Evolutionary conservation across 1,284 basidiomycete genomes (phyloP).

Genomic region (Tylopilus sp.): DNA sequence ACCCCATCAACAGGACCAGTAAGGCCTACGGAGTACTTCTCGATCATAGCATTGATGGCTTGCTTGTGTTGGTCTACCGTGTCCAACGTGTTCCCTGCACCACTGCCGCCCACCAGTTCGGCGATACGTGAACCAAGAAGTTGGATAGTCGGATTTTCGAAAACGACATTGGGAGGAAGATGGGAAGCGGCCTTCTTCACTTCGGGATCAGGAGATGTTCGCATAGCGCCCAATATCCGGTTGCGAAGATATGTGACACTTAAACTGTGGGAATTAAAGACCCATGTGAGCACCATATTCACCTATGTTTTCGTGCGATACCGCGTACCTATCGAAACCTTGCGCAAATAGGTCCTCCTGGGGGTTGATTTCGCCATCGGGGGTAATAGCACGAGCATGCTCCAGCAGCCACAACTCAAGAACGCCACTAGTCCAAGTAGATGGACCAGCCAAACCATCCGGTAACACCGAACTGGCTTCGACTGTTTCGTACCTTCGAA

Average conservation of each 20-base stretch:
- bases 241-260: constrained; percentile 49
- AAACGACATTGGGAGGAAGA: constrained; percentile 33
- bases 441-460: constrained; percentile 26
- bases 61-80: constrained; percentile 18
- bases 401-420: constrained; percentile 43
- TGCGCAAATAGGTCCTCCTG: constrained; percentile 44
- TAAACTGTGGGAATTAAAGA: constrained; percentile 29
- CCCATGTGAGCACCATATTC: background rate
- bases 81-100: constrained; percentile 1
- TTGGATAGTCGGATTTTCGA: constrained; percentile 39
- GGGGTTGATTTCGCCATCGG: constrained; percentile 21
- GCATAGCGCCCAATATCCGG: constrained; percentile 41
- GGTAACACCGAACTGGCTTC: constrained; percentile 31
- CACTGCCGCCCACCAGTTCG: constrained; percentile 17
- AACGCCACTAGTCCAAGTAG: constrained; percentile 32
- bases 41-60: constrained; percentile 37
- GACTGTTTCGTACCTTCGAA: constrained; percentile 39
- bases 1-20: constrained; percentile 21
- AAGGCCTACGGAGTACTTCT: constrained; percentile 39
- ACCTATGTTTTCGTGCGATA: background rate
- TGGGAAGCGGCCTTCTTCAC: constrained; percentile 11
- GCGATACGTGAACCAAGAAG: constrained; percentile 27
- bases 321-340: constrained; percentile 46
- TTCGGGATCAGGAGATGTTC: constrained; percentile 28
- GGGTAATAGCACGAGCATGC: constrained; percentile 39